Evolutionary conservation across 352 stramenopile genomes (phyloP), one percentile per base, ranked within the genome.

Genomic region (Phytophthora tentaculata): DNA sequence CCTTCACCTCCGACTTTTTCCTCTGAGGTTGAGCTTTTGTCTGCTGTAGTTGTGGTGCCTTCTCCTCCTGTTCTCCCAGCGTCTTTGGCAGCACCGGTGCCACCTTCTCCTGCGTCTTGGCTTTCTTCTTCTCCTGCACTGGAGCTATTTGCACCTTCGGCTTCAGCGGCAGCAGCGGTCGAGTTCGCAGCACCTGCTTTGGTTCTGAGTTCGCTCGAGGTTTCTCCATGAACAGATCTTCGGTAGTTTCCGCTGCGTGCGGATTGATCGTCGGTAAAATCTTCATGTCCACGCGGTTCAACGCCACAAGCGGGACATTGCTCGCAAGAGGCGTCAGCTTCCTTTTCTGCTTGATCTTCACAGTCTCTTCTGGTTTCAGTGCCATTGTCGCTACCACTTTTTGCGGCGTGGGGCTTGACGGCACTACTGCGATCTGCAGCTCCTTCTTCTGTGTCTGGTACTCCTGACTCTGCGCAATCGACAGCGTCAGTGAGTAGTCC

Each of bases 401-500:
- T 35, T 76, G 56, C 32, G 71, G 63, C 51, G 63, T 64, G 29
- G 60, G 53, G 23, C 28, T 49, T 0, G 62, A 47, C 22, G 76
- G 61, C 32, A 72, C 59, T 37, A 73, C 52, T 5, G 74, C 53
- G 19, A 69, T 67, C 22, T 77, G 47, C 50, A 69, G 47, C 39
- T 81, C 51, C 7, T 80, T 70, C 20, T 56, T 41, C 14, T 19
- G 45, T 48, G 53, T 48, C 17, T 56, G 28, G 24, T 54, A 57
- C 17, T 68, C 56, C 20, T 73, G 32, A 55, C 76, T 84, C 37
- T 83, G 79, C 8, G 74, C 78, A 26, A 87, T 85, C 9, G 81
- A 89, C 13, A 89, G 67, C 23, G 81, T 89, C 47, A 87, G 72
- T 41, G 73, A 83, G 56, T 86, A 89, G 65, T 85, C 80, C 19